Percentiles rank a stretch among this genome's conserved stretches.
phyloP scores from a whole-genome alignment of 75 land plant species.

The Cupressus sempervirens region DNA sequence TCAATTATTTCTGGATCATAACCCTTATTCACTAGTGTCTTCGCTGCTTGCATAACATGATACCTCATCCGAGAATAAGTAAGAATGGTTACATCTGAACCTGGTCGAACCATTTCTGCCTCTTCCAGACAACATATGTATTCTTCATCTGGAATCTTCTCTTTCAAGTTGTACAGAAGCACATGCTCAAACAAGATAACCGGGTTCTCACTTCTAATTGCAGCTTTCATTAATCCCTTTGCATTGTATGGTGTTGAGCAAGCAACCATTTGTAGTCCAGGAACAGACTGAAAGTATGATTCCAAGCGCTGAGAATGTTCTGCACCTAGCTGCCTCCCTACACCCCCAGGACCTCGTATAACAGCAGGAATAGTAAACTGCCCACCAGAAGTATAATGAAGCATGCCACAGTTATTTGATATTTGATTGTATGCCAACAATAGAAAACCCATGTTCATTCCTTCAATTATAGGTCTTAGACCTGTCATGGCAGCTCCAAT shows the following conservation, averaged over 20 bases:
- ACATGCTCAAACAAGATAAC: conserved; percentile 98
- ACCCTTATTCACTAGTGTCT: conserved; percentile 88
- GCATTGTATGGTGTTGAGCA: conserved; percentile 99
- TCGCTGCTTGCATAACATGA: conserved; percentile 94
- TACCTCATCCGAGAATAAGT: conserved; percentile 97
- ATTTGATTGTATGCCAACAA: conserved; percentile 93
- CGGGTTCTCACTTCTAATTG: conserved; percentile 95
- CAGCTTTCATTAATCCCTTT: conserved; percentile 98
- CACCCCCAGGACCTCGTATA: conserved; percentile 96
- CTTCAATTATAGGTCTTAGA: conserved; percentile 82
- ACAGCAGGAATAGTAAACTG: conserved; percentile 91
- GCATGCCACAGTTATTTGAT: conserved; percentile 98
- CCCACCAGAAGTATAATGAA: conserved; percentile 97
- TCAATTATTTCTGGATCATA: conserved; percentile 99
- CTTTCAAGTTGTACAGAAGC: conserved; percentile 90
- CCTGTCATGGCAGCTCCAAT: conserved; percentile 99
- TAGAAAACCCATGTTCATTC: conserved; percentile 99
- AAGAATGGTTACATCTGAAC: conserved; percentile 82
- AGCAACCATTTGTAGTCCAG: conserved; percentile 95
- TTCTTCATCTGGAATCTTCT: conserved; percentile 94
- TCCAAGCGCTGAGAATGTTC: conserved; percentile 97
- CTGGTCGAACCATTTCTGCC: conserved; percentile 98
- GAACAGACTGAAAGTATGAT: conserved; percentile 97
- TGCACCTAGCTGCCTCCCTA: conserved; percentile 94
- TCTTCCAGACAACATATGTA: conserved; percentile 81